These are phyloP conservation scores for Oryza glaberrima DNA, from an alignment of 176 grass and related monocot species.

Conservation along the genomic window DNA sequence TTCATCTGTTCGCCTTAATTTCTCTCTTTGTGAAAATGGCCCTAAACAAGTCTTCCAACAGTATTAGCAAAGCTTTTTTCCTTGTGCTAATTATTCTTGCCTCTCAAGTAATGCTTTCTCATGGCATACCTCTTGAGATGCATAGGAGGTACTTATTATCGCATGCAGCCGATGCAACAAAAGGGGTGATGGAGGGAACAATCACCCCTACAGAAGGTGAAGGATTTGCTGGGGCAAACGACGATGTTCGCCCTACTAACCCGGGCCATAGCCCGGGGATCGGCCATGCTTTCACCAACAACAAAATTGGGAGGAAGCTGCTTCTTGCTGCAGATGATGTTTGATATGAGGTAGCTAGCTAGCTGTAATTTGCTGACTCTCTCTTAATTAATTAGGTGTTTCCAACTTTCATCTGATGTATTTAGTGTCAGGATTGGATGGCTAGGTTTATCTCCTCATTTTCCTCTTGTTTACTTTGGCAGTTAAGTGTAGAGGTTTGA, in stretches of 20 bases:
- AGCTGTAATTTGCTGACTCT: not conserved
- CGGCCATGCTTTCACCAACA: slow-evolving; percentile 44
- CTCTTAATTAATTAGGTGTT: not conserved
- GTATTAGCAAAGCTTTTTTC: slow-evolving; percentile 2
- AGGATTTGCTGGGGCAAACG: not conserved
- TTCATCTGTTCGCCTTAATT: not conserved
- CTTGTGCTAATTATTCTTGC: slow-evolving; percentile 31
- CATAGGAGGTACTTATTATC: slow-evolving; percentile 7
- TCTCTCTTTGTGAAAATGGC: slow-evolving; percentile 24
- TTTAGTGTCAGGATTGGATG: not conserved
- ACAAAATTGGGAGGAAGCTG: slow-evolving; percentile 41
- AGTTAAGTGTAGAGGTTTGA: not conserved
- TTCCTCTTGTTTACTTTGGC: not conserved
- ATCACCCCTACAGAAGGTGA: slow-evolving; percentile 8
- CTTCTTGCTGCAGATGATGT: not conserved
- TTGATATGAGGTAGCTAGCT: not conserved
- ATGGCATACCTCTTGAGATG: not conserved
- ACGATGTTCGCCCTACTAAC: slow-evolving; percentile 13
- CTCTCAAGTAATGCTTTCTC: slow-evolving; percentile 12
- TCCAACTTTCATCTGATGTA: not conserved
- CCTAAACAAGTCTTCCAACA: slow-evolving; percentile 14
- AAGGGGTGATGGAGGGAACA: slow-evolving; percentile 12
- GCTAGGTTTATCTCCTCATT: not conserved
- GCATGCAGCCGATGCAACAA: not conserved
- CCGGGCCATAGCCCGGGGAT: slow-evolving; percentile 39